Evolutionary conservation across 2,329 filamentous ascomycete species (phyloP).

Genomic region (Sporothrix globosa): DNA sequence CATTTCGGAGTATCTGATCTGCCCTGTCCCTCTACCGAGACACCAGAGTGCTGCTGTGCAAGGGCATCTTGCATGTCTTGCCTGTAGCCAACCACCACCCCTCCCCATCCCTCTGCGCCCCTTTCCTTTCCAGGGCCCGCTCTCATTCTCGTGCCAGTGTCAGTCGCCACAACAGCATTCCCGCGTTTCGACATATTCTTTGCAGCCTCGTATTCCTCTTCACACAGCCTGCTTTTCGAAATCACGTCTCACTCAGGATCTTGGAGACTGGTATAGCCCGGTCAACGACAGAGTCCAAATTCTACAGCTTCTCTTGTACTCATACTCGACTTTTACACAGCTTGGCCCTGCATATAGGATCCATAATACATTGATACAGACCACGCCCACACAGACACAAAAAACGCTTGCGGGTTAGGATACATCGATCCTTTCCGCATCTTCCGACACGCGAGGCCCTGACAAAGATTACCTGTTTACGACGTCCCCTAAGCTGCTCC

Average conservation of each 20-base stretch:
- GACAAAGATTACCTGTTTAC: constrained; percentile 9
- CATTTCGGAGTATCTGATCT: not conserved
- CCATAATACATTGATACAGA: not conserved
- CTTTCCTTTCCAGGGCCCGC: not conserved
- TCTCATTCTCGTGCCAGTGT: constrained; percentile 23
- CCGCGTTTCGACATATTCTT: not conserved
- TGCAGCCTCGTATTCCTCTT: not conserved
- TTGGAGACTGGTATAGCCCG: not conserved
- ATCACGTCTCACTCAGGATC: not conserved
- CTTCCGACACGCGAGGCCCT: constrained; percentile 27
- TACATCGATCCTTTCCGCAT: constrained; percentile 25
- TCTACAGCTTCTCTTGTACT: not conserved
- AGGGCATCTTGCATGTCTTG: constrained; percentile 27
- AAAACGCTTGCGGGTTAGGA: not conserved
- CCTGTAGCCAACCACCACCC: constrained; percentile 21
- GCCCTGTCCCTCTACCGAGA: not conserved
- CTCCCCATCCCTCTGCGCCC: not conserved
- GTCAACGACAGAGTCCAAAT: not conserved
- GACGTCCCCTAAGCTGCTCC: not conserved
- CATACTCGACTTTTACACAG: not conserved
- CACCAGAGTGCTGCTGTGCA: not conserved
- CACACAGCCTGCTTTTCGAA: constrained; percentile 3
- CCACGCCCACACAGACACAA: not conserved
- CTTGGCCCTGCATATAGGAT: constrained; percentile 9
- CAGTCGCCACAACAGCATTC: constrained; percentile 9